Evolutionary conservation across 2,329 filamentous ascomycete genomes (phyloP), one percentile per base, ranked within the genome.

Genomic region (Trichoderma sp.): DNA sequence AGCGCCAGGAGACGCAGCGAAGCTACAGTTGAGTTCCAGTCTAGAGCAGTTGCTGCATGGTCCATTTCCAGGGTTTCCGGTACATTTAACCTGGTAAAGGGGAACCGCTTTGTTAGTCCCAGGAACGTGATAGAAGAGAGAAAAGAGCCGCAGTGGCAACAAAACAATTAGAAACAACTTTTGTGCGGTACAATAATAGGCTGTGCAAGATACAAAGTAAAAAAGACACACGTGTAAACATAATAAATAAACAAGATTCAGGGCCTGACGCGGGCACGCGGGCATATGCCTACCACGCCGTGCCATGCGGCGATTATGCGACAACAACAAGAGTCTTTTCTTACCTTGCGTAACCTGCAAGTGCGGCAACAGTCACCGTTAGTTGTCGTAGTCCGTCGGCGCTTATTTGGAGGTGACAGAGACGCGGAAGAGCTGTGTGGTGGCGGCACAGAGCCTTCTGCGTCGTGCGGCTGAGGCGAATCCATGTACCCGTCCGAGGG

Each of bases 21-120:
- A 81, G 61, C 75, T 77, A 68, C 80, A 82, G 3, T 70, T 67
- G 19, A 81, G 71, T 25, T 79, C 76, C 15, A 81, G 74, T 52
- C 79, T 73, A 22, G 73, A 71, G 66, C 80, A 82, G 67, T 79
- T 80, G 58, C 73, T 72, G 68, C 80, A 82, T 13, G 79, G 71
- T 9, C 76, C 78, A 50, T 74, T 73, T 22, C 73, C 74, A 17
- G 76, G 76, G 58, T 78, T 79, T 7, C 79, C 80, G 6, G 76
- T 74, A 67, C 80, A 82, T 76, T 80, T 81, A n/a, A 82, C 80
- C 80, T 82, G 71, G 13, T 52, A 45, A 29, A 13, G n/a, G 32
- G 9, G 52, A 48, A 29, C 17, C 25, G 15, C 39, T 37, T 8
- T 1, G 25, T 68, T 42, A 68, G 67, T 50, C 13, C 6, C 45